Base-by-base conservation (phyloP, 768 basidiomycete genomes). In the Trametes cinnabarina region DNA sequence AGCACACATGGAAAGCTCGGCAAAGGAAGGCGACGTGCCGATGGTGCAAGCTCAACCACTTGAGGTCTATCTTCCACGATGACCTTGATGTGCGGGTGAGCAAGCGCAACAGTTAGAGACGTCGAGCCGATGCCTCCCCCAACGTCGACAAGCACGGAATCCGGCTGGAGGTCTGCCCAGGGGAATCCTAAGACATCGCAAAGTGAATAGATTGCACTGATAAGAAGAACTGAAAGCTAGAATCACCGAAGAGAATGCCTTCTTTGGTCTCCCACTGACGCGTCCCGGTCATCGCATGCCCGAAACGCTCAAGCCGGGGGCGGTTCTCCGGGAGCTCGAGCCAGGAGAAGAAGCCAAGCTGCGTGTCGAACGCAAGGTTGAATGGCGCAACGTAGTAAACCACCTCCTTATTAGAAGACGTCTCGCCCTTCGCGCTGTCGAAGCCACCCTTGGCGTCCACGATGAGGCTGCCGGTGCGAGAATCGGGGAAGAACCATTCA, bases 201-300 rank as follows among this genome's bases (percentile, higher is more conserved):
- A 4, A 2, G 5, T 30, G 9, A 17, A 10, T 5, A 2, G 12
- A 32, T 32, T 32, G 7, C 6, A 12, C 6, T 32, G 30, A 32
- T 32, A 6, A 2, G 30, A 17, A 9, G 43, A 3, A 25, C 26
- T 7, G 30, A 5, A 19, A 30, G 3, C n/a, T 3, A 11, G 3
- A 22, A 26, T 37, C 12, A 50, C 56, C 55, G 4, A 35, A 23
- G 3, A 57, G 47, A 15, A 57, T 57, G 25, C 47, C 77, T 69
- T 85, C 86, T 84, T 87, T 88, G 2, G 66, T 57, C 72, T 87
- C 88, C 88, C 89, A 90, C 7, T 80, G 81, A 26, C 77, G 79
- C 10, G 88, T 86, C 23, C 85, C 87, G 5, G 77, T 79, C 89
- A 92, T 92, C 5, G 88, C 87, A 59, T 81, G 83, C 26, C 87